Evolutionary conservation across 2,329 filamentous ascomycete genomes (phyloP).

Genomic region (Aspergillus calidoustus): DNA sequence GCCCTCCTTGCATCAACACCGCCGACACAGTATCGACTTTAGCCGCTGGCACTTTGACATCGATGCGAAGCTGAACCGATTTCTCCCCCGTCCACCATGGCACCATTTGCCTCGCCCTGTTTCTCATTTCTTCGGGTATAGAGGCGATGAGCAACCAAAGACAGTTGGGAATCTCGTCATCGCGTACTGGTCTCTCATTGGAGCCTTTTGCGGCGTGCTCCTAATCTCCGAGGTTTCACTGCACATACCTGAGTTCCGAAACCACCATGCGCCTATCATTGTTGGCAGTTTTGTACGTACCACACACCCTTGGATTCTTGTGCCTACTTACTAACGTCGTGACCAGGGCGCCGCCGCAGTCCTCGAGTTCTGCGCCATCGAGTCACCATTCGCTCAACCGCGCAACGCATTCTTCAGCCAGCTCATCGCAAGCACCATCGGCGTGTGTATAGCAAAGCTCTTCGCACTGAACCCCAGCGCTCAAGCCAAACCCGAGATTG

Average conservation of each 20-base stretch:
- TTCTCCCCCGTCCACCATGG: conserved; percentile 69
- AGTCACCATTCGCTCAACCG: conserved; percentile 74
- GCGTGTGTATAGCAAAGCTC: conserved; percentile 67
- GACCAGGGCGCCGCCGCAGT: conserved; percentile 73
- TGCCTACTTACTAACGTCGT: conserved; percentile 10
- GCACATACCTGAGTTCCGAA: conserved; percentile 59
- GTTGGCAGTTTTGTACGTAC: conserved; percentile 70
- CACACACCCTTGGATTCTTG: background rate
- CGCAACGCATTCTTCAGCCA: conserved; percentile 73
- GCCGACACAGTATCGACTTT: conserved; percentile 22
- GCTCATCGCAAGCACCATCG: conserved; percentile 63
- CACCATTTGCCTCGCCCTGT: conserved; percentile 67
- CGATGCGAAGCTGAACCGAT: conserved; percentile 74
- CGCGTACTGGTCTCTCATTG: conserved; percentile 67
- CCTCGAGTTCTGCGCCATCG: conserved; percentile 73
- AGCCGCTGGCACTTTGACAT: conserved; percentile 67
- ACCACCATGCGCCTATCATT: conserved; percentile 62
- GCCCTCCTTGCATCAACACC: conserved; percentile 7
- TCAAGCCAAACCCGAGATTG: conserved; percentile 64
- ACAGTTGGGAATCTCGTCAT: conserved; percentile 62
- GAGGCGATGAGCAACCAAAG: conserved; percentile 41
- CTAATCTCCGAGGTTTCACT: conserved; percentile 63
- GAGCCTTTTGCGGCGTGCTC: conserved; percentile 65
- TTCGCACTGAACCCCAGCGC: conserved; percentile 59
- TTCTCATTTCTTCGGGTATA: conserved; percentile 71